Conservation (phyloP, 805 yeast species). For the Lipomyces starkeyi region DNA sequence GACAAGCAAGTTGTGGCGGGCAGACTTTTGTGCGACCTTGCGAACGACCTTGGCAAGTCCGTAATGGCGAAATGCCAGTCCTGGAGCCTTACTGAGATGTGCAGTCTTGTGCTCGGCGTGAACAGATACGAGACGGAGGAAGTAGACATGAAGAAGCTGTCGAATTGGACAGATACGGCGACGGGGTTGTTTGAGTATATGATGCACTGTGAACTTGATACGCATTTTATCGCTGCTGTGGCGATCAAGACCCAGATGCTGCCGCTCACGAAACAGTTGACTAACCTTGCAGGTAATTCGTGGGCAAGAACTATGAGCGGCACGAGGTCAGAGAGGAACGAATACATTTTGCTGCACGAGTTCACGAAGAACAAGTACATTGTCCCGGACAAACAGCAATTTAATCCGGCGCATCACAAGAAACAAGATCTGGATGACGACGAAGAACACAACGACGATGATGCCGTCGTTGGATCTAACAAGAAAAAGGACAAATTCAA, state of each 20-base stretch:
- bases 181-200: slow-evolving; percentile 70
- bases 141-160: slow-evolving; percentile 66
- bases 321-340: slow-evolving; percentile 95
- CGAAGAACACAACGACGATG: slow-evolving; percentile 45
- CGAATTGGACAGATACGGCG: slow-evolving; percentile 60
- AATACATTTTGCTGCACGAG: slow-evolving; percentile 89
- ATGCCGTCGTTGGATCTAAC: slow-evolving; percentile 46
- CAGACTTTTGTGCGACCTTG: slow-evolving; percentile 86
- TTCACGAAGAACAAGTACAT: slow-evolving; percentile 78
- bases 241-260: slow-evolving; percentile 84
- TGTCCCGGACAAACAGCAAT: slow-evolving; percentile 78
- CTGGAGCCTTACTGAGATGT: slow-evolving; percentile 94
- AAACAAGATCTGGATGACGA: slow-evolving; percentile 41
- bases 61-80: slow-evolving; percentile 89
- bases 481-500: slow-evolving; percentile 76
- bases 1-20: slow-evolving; percentile 81
- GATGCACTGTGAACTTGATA: slow-evolving; percentile 68
- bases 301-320: slow-evolving; percentile 96
- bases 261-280: slow-evolving; percentile 87
- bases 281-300: slow-evolving; percentile 94
- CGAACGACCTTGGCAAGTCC: slow-evolving; percentile 94
- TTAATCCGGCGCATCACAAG: slow-evolving; percentile 35
- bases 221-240: slow-evolving; percentile 73
- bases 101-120: slow-evolving; percentile 72
- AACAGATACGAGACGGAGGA: slow-evolving; percentile 71